phyloP scores from a whole-genome alignment of 306 rosid genomes.

The Sechiopsis laciniata region DNA sequence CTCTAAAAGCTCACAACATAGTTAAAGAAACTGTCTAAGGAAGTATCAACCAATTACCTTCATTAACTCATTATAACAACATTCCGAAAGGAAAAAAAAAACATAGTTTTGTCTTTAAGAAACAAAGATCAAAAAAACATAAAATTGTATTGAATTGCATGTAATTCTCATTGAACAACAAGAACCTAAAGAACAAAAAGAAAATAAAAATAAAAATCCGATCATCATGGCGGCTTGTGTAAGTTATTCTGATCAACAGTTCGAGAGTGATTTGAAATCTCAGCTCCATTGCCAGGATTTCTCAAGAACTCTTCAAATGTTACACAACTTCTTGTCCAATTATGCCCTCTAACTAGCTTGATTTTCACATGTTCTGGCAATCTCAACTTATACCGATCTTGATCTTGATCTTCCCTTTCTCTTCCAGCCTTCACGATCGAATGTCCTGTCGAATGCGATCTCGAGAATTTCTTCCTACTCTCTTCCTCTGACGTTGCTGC shows the following conservation, averaged over 20 bases:
- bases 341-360: slow-evolving; percentile 40
- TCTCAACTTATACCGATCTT: slow-evolving; percentile 36
- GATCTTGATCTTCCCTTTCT: slow-evolving; percentile 34
- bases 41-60: too few species aligned
- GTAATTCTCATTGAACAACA: too few species aligned
- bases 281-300: slow-evolving; percentile 30
- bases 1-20: too few species aligned
- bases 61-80: too few species aligned
- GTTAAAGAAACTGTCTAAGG: too few species aligned
- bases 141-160: too few species aligned
- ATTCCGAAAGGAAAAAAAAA: too few species aligned
- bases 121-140: too few species aligned
- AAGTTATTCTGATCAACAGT: not conserved
- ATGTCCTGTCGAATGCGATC: slow-evolving; percentile 74
- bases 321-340: slow-evolving; percentile 37
- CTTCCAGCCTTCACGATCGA: slow-evolving; percentile 42
- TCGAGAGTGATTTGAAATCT: slow-evolving; percentile 27
- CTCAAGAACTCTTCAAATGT: slow-evolving; percentile 35
- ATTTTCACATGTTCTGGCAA: slow-evolving; percentile 38
- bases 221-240: not conserved
- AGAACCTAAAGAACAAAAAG: too few species aligned
- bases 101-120: too few species aligned
- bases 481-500: not conserved
- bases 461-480: slow-evolving; percentile 22
- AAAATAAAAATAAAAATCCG: too few species aligned